Evolutionary conservation across 768 basidiomycete species (phyloP), one percentile per base, ranked within the genome.

Genomic region (Pleurotus ostreatus): DNA sequence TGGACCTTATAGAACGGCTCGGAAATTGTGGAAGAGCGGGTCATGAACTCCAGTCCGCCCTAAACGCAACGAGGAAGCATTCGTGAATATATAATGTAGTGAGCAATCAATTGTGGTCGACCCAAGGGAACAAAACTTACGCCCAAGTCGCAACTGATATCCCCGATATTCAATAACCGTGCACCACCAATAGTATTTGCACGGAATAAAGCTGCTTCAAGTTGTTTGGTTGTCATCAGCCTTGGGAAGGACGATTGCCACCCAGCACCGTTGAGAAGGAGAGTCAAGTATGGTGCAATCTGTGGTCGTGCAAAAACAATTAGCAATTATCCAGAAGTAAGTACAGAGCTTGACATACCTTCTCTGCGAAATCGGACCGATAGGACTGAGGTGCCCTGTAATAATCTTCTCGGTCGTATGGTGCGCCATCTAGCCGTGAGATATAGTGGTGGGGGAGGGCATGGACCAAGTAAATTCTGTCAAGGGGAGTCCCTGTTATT

Each of bases 81-180:
- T 11, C 30, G 11, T 1, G 30, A 9, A 34, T 11, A 18, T 12
- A 47, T 6, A 43, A 40, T 38, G 26, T 41, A 16, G 46, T 52
- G 30, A 37, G 55, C 22, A 25, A n/a, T 16, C 55, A 49, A 8
- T 40, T 38, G 11, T 53, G 13, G 30, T 11, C 34, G 48, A 60
- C 4, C 8, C 5, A 4, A 2, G 26, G 43, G n/a, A 51, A 60
- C 12, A 15, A 13, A 13, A 40, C 75, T 16, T 53, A 86, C 89
- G 65, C 83, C 80, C n/a, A 92, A 76, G 65, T 97, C 94, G 65
- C 94, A 96, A 59, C 84, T 92, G 38, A 97, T 88, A 65, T 97
- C 94, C 1, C 90, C 92, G 20, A 97, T 79, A 54, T 83, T 87
- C 7, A 78, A 78, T 62, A 87, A 86, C 20, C 89, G 75, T 13